These are phyloP conservation scores for Panicum hallii DNA, from an alignment of 202 grass and related monocot species.

Conservation along the genomic window DNA sequence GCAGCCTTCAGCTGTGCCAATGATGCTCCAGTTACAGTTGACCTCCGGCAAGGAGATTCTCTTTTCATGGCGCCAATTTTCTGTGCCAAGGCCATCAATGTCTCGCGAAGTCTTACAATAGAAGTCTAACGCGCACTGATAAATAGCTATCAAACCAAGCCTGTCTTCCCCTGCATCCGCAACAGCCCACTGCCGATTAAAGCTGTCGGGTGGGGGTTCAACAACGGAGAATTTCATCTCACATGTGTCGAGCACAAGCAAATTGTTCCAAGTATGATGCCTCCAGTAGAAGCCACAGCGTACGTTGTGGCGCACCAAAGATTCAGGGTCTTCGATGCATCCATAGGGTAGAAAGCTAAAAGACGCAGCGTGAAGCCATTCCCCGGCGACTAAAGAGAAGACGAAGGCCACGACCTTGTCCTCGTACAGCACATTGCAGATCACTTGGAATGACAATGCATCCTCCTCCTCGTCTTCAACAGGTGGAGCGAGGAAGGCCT, in stretches of 20 bases:
- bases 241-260: neutral
- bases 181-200: neutral
- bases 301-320: neutral
- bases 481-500: constrained; percentile 31
- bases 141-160: neutral
- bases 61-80: neutral
- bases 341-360: neutral
- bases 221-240: neutral
- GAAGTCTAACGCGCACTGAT: neutral
- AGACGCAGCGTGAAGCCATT: neutral
- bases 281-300: neutral
- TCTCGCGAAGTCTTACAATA: neutral
- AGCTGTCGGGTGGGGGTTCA: neutral
- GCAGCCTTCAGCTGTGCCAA: neutral
- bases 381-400: constrained; percentile 28
- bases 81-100: neutral
- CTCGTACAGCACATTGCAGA: constrained; percentile 2
- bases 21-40: neutral
- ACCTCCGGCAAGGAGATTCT: neutral
- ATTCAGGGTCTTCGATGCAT: neutral
- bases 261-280: neutral
- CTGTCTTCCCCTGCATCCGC: neutral
- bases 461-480: neutral
- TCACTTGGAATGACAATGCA: neutral
- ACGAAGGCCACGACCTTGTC: neutral